phyloP scores from a whole-genome alignment of 345 rosid genomes.

The Litchi chinensis region DNA sequence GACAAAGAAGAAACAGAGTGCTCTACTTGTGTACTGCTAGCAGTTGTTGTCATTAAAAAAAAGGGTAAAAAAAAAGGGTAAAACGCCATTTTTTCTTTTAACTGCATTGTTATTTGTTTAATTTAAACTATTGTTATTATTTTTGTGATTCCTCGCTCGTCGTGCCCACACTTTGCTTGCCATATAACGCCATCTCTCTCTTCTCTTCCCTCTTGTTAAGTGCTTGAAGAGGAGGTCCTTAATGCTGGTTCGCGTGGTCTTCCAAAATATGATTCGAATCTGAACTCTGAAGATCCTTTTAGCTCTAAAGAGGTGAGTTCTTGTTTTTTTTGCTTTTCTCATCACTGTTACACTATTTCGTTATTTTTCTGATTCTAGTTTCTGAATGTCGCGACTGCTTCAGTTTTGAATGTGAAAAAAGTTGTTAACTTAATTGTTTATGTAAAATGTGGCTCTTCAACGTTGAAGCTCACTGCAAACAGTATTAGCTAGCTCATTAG shows the following conservation, averaged over 20 bases:
- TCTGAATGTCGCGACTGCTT: too few species aligned
- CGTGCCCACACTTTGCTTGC: conserved; percentile 24
- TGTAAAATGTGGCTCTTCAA: background rate
- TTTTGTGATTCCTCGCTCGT: conserved; percentile 15
- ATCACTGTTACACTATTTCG: background rate
- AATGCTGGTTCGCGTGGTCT: background rate
- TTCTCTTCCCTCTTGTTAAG: conserved; percentile 6
- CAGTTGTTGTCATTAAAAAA: background rate
- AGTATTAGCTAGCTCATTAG: background rate
- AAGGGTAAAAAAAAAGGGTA: too few species aligned
- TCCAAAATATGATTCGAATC: conserved; percentile 1
- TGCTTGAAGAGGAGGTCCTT: conserved; percentile 10
- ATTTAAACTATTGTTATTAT: background rate
- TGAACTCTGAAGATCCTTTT: background rate
- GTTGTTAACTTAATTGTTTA: background rate
- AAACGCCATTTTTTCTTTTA: background rate
- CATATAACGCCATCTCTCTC: conserved; percentile 13
- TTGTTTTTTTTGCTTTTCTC: background rate
- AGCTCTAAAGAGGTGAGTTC: conserved; percentile 9
- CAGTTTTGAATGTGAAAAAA: too few species aligned
- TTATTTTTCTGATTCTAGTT: background rate
- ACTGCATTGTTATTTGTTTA: background rate
- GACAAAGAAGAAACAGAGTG: too few species aligned
- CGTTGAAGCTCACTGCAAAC: background rate
- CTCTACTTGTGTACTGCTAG: too few species aligned